Evolutionary conservation across 2,329 filamentous ascomycete genomes (phyloP), one percentile per base, ranked within the genome.

Genomic region (Phaeomoniella chlamydospora): DNA sequence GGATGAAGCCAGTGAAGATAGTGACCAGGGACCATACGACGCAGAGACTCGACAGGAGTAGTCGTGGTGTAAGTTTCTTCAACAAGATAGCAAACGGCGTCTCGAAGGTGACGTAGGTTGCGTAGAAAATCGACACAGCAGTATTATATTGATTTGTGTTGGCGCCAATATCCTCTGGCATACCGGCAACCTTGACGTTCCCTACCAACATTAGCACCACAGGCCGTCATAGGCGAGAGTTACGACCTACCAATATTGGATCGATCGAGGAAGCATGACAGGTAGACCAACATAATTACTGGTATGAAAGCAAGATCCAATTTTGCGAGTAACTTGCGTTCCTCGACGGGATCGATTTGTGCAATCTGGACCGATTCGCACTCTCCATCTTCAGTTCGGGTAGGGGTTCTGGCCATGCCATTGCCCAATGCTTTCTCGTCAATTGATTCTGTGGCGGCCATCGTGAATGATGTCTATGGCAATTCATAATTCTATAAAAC

Each of bases 231-330:
- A 11, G 13, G 14, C 11, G 15, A 0, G 12, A 31, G 2, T 13
- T n/a, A 17, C 16, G n/a, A 37, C 37, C 15, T 44, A 57, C 64
- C 64, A 29, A 72, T 70, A 43, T 69, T 70, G 14, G 58, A 57
- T 37, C 71, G 59, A 49, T 76, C 72, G 29, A 73, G 54, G 44
- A 69, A 72, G 41, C 64, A 70, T 3, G 61, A 59, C 14, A 75
- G 46, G 41, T 72, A 75, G 3, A 72, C 58, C 33, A 70, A 49
- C 61, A 70, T 71, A 39, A 74, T 66, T 37, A 72, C 62, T 0
- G 66, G 67, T 3, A 62, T 58, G 35, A 70, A 61, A 3, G 56
- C 57, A 3, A 61, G 31, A 37, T 70, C 67, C 9, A 70, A 50
- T 39, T 69, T 69, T 14, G 53, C 47, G 4, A 70, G 55, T 2